Evolutionary conservation across 2,329 filamentous ascomycete genomes (phyloP).

Genomic region (Amauroascus verrucosus): DNA sequence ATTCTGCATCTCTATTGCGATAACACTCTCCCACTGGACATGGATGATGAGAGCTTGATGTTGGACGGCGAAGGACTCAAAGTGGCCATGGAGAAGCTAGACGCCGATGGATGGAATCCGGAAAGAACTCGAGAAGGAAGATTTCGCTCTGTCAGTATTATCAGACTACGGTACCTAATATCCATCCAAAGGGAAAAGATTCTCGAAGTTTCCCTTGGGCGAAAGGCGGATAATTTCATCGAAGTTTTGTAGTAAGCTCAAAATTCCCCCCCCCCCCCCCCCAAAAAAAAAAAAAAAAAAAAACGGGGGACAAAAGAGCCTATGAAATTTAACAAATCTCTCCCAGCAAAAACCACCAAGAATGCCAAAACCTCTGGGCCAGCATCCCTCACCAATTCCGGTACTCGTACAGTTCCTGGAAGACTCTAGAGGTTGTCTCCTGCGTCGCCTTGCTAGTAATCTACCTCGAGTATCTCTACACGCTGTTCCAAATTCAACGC

Average conservation of each 20-base stretch:
- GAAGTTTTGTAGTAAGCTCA: conserved; percentile 13
- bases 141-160: conserved; percentile 16
- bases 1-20: conserved; percentile 25
- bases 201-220: conserved; percentile 19
- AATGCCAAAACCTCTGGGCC: conserved; percentile 18
- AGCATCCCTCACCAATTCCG: conserved; percentile 18
- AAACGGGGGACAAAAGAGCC: background rate
- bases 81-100: conserved; percentile 15
- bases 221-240: conserved; percentile 10
- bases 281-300: background rate
- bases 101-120: conserved; percentile 19
- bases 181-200: conserved; percentile 21
- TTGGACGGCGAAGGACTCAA: conserved; percentile 11
- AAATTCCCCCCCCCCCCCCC: background rate
- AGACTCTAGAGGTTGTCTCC: conserved; percentile 8
- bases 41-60: conserved; percentile 23
- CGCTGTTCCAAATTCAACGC: conserved; percentile 20
- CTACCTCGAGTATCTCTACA: conserved; percentile 19
- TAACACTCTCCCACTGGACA: conserved; percentile 21
- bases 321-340: background rate
- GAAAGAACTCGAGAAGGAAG: conserved; percentile 9
- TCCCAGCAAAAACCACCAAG: conserved; percentile 16
- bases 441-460: conserved; percentile 16
- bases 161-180: conserved; percentile 19
- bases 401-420: conserved; percentile 17